These are phyloP conservation scores for Scorias spongiosa DNA, from an alignment of 2,329 filamentous ascomycete species.

Conservation along the genomic window DNA sequence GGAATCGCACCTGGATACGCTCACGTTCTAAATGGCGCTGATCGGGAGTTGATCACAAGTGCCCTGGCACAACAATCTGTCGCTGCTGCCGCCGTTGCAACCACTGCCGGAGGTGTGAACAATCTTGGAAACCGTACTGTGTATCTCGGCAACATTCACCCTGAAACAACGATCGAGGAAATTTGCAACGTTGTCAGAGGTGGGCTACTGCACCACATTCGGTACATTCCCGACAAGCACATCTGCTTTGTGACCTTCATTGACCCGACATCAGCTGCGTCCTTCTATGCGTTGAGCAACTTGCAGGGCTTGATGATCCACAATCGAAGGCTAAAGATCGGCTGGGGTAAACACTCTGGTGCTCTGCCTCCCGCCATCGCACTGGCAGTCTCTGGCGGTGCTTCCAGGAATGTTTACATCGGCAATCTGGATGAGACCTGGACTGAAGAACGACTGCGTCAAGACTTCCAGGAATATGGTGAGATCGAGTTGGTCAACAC, in stretches of 20 bases:
- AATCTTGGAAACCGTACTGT: constrained; percentile 96
- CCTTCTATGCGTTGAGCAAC: constrained; percentile 95
- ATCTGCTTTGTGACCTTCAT: constrained; percentile 99
- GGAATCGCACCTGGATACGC: constrained; percentile 94
- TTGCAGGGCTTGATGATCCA: constrained; percentile 98
- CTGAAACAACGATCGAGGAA: constrained; percentile 96
- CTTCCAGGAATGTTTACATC: constrained; percentile 96
- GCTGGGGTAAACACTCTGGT: constrained; percentile 98
- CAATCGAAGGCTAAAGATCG: constrained; percentile 93
- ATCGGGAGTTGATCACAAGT: constrained; percentile 91
- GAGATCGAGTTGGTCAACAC: constrained; percentile 98
- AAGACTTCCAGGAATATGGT: constrained; percentile 94
- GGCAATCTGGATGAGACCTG: constrained; percentile 95
- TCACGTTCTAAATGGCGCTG: constrained; percentile 87
- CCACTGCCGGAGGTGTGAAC: constrained; percentile 89
- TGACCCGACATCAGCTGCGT: constrained; percentile 91
- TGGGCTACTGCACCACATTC: constrained; percentile 89
- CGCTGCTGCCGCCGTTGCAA: constrained; percentile 88
- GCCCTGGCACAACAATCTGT: constrained; percentile 95
- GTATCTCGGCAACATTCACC: constrained; percentile 96
- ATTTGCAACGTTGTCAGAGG: constrained; percentile 98
- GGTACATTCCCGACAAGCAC: constrained; percentile 98
- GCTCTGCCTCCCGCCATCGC: constrained; percentile 91
- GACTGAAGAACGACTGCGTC: constrained; percentile 87
- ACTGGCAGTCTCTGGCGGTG: constrained; percentile 85